A percentile compares a stretch with the other conserved stretches of the same genome.
Conservation (phyloP, 1,284 basidiomycete species). For the Naganishia liquefaciens region DNA sequence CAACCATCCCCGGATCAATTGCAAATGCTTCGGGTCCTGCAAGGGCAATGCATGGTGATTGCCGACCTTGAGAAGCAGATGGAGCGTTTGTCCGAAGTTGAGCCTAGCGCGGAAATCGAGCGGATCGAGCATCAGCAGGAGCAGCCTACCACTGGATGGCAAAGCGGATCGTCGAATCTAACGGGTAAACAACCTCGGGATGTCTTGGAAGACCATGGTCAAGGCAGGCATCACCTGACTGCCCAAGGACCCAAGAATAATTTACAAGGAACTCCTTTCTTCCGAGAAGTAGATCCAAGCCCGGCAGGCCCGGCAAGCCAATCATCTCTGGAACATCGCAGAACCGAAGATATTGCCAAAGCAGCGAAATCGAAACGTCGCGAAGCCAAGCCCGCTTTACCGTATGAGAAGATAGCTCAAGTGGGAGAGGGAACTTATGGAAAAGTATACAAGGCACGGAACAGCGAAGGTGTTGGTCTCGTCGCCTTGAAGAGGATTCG, state of each 20-base stretch:
- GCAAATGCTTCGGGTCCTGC: conserved; percentile 12
- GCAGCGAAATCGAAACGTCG: conserved; percentile 2
- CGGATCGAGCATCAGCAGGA: background rate
- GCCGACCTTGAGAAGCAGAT: conserved; percentile 15
- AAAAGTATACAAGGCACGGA: conserved; percentile 97
- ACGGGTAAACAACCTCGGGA: too few relatives aligned
- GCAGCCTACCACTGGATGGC: background rate
- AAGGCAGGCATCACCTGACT: background rate
- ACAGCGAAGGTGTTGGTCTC: conserved; percentile 68
- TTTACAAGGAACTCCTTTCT: background rate
- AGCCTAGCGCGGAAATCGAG: background rate
- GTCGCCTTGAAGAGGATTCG: conserved; percentile 96
- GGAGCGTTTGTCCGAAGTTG: background rate
- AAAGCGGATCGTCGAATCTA: too few relatives aligned
- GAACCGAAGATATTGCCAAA: background rate
- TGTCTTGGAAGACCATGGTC: background rate
- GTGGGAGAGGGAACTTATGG: conserved; percentile 99
- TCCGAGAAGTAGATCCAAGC: background rate
- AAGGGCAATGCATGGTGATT: conserved; percentile 20
- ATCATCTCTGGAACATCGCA: background rate
- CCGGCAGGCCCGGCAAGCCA: too few relatives aligned
- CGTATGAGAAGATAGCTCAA: conserved; percentile 87
- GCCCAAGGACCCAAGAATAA: background rate
- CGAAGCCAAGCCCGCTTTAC: conserved; percentile 3
- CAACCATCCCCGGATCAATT: conserved; percentile 12